phyloP scores from a whole-genome alignment of 2,329 filamentous ascomycete species.

The Tolypocladium album region DNA sequence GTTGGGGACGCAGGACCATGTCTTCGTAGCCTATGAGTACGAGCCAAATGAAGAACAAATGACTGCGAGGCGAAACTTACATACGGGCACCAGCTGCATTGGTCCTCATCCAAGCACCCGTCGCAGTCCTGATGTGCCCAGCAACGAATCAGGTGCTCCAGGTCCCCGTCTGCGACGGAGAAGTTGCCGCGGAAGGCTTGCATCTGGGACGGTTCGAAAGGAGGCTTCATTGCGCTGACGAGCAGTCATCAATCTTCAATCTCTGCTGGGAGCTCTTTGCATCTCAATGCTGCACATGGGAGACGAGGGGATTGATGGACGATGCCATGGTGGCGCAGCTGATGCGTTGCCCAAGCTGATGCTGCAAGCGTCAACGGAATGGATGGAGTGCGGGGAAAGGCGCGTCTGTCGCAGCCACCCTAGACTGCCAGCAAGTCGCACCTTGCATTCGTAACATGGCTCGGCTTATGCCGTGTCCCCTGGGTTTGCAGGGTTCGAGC shows the following conservation, averaged over 20 bases:
- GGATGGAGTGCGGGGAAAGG: background rate
- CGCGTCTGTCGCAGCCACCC: background rate
- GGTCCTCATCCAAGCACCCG: conserved; percentile 29
- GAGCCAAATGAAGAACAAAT: background rate
- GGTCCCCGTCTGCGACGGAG: conserved; percentile 13
- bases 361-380: background rate
- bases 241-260: background rate
- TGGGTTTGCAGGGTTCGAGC: background rate
- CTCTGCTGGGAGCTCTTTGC: background rate
- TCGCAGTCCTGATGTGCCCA: conserved; percentile 40
- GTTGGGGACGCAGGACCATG: conserved; percentile 45
- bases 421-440: background rate
- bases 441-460: background rate
- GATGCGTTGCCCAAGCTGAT: background rate
- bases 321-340: background rate
- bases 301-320: background rate
- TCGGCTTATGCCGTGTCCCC: background rate
- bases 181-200: conserved; percentile 18
- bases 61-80: conserved; percentile 14
- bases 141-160: conserved; percentile 35
- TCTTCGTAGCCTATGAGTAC: conserved; percentile 19
- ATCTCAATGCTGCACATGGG: background rate
- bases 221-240: background rate
- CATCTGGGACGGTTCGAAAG: background rate
- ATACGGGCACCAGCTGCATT: conserved; percentile 44